Evolutionary conservation across 75 land plant species (phyloP).

Genomic region (Chamaecyparis obtusa): DNA sequence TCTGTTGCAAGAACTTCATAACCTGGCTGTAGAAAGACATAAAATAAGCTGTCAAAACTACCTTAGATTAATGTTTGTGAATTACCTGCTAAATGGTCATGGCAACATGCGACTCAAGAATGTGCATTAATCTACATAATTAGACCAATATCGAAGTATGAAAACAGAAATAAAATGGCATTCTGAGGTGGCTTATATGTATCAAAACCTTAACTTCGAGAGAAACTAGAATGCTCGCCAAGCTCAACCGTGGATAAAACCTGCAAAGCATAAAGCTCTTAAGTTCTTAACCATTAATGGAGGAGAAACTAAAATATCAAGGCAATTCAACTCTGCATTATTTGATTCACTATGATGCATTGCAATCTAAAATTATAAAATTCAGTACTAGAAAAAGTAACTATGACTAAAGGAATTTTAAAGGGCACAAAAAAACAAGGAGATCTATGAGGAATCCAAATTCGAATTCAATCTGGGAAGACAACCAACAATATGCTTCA

Average conservation of each 20-base stretch:
- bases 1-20: conserved; percentile 59
- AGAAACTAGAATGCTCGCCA: conserved; percentile 2
- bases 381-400: not conserved
- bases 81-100: not conserved
- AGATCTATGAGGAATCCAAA: not conserved
- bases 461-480: not conserved
- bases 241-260: conserved; percentile 11
- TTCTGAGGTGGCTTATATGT: not conserved
- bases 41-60: not conserved
- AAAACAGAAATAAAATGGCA: not conserved
- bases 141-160: not conserved
- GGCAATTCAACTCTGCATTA: not conserved
- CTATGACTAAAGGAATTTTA: not conserved
- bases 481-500: not conserved
- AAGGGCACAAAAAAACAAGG: not conserved
- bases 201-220: conserved; percentile 5
- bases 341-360: not conserved
- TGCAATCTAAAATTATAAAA: not conserved
- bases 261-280: not conserved
- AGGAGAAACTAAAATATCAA: too few species aligned
- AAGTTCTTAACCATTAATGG: not conserved
- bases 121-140: not conserved
- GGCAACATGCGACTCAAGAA: not conserved
- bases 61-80: not conserved
- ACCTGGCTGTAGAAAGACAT: conserved; percentile 45